Evolutionary conservation across 1,139 yeast genomes (phyloP), one percentile per base, ranked within the genome.

Genomic region (Saccharomycopsis hybrid): DNA sequence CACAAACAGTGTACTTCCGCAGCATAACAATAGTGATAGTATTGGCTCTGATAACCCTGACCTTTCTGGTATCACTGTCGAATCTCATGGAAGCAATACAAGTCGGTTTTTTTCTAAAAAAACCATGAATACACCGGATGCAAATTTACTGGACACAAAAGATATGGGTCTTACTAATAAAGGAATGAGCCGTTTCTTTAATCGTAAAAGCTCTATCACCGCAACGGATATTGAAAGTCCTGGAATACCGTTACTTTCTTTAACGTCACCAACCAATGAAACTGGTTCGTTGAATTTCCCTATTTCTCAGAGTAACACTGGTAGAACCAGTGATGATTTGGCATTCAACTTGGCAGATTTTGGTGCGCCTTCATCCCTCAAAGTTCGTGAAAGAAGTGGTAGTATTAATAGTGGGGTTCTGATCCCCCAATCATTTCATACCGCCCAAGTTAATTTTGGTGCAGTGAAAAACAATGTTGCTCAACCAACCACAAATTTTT

Each of bases 371-470:
- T 18, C 18, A 18, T 27, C 44, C 3, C 18, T 47, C 11, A 46
- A 35, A 30, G 52, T 44, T 4, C 32, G 54, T n/a, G 54, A 48
- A 7, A 37, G 54, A 28, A 48, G 52, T 36, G 51, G 47, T 11
- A 51, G 54, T 45, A 44, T 51, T 18, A 45, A 44, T 29, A 51
- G 54, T 42, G 54, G 54, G 2, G 11, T 38, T 8, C 44, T 40
- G 45, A 39, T 48, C n/a, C 45, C 52, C 2, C 54, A 51, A 38
- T 49, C 52, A 18, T 51, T 44, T 18, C 54, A 51, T 32, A 48
- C 54, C 5, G 54, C 54, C 3, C 51, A 50, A 30, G 39, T 46
- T 4, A 38, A 41, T 41, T 32, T 49, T 25, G 37, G 35, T 30
- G 31, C 43, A n/a, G 18, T 18, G 18, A 18, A 18, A 18, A 32